Conservation (phyloP, 441 rosid genomes). For the Cnidoscolus chayamansa region DNA sequence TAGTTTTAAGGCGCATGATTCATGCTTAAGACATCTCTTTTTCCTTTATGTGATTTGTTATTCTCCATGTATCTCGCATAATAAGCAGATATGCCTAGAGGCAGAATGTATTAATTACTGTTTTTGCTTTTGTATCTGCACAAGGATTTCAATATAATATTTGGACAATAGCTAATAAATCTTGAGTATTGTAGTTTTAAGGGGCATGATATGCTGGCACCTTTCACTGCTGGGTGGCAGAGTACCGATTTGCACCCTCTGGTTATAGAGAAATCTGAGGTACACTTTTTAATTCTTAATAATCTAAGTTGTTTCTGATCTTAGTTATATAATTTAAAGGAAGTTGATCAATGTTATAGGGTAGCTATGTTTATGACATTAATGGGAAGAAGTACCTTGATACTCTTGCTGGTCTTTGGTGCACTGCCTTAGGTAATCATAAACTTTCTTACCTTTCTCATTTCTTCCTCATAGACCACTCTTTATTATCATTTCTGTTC, state of each 20-base stretch:
- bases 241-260: slow-evolving; percentile 64
- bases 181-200: slow-evolving; percentile 50
- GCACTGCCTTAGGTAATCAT: slow-evolving; percentile 79
- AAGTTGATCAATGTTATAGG: slow-evolving; percentile 40
- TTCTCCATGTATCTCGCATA: not conserved
- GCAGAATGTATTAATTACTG: not conserved
- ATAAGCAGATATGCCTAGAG: not conserved
- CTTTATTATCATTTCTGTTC: not conserved
- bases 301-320: slow-evolving; percentile 7
- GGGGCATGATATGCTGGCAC: slow-evolving; percentile 95
- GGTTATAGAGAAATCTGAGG: slow-evolving; percentile 76
- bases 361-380: slow-evolving; percentile 74
- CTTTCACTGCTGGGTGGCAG: slow-evolving; percentile 98
- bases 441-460: not conserved
- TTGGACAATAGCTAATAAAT: slow-evolving; percentile 1
- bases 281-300: slow-evolving; percentile 18
- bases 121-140: not conserved
- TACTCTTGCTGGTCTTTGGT: slow-evolving; percentile 95
- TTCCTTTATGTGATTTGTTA: not conserved
- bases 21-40: not conserved
- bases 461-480: not conserved
- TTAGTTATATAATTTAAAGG: slow-evolving; percentile 17
- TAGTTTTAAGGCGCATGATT: too few relatives aligned
- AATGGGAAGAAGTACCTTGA: slow-evolving; percentile 88
- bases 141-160: not conserved